These are phyloP conservation scores for Umbelopsis sp. DNA, from an alignment of 192 early-diverging fungal species.

Conservation along the genomic window DNA sequence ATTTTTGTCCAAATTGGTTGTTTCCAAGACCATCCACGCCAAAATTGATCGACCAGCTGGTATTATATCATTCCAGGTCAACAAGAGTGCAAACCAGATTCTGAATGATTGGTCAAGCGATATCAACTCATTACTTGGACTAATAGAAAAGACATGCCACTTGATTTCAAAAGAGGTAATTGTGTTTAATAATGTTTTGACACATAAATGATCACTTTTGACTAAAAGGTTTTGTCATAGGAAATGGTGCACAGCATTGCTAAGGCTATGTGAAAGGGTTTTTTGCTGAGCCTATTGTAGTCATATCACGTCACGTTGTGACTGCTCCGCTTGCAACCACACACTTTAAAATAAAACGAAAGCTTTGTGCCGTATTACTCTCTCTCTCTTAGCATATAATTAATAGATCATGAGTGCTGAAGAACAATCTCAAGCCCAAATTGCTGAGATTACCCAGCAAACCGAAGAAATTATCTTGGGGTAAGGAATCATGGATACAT, in stretches of 20 bases:
- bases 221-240: conserved; percentile 18
- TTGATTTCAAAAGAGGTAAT: conserved; percentile 79
- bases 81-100: conserved; percentile 84
- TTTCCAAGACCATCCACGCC: conserved; percentile 94
- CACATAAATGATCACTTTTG: background rate
- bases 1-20: conserved; percentile 92
- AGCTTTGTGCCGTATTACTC: background rate
- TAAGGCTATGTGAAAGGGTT: conserved; percentile 48
- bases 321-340: background rate
- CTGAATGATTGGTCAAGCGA: conserved; percentile 94
- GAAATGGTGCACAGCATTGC: conserved; percentile 88
- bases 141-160: conserved; percentile 96
- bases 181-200: background rate
- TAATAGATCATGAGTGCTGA: conserved; percentile 23
- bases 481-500: conserved; percentile 15
- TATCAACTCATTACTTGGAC: conserved; percentile 81
- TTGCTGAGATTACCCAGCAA: conserved; percentile 44
- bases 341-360: background rate
- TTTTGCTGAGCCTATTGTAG: background rate
- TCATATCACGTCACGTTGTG: conserved; percentile 3
- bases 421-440: conserved; percentile 24
- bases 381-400: background rate
- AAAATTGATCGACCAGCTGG: conserved; percentile 93
- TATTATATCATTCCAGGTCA: conserved; percentile 82
- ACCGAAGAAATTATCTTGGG: conserved; percentile 55